Evolutionary conservation across 192 early-diverging fungal genomes (phyloP), one percentile per base, ranked within the genome.

Genomic region (Coemansia asiatica): DNA sequence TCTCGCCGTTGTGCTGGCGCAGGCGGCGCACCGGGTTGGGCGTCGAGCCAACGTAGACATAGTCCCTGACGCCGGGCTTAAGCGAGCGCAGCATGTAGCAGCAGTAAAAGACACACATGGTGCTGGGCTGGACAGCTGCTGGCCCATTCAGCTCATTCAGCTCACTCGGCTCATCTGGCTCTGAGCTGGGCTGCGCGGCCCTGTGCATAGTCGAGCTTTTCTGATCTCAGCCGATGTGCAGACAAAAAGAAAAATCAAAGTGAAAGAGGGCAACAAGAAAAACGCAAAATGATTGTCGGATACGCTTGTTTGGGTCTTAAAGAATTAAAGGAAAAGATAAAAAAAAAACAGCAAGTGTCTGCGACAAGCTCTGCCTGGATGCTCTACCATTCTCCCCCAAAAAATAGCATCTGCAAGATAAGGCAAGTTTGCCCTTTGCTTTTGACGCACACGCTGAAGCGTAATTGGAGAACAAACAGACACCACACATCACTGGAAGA

Each of bases 1-100:
- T 68, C 53, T 82, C 75, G 75, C 80, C 75, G 56, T 82, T 82
- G 75, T 82, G 80, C 63, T 82, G 80, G 23, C 75, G 63, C 61
- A 82, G 67, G 23, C 75, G 67, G 44, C 74, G 75, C 44, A 67
- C 61, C 7, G 80, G 74, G 58, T 82, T 62, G 29, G 74, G 70
- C 36, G 80, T 82, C n/a, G 80, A 76, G 60, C 80, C 80, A 26
- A 82, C 71, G 33, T 82, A 82, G 25, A 71, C 75, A 40, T 67
- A 57, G 56, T 63, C 36, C 1, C 40, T 53, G 46, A 61, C 29
- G 21, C 74, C 67, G 31, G 63, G 74, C 67, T 76, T 82, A 22
- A 82, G 68, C 31, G 80, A 82, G 33, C 64, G 70, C 13, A 77
- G 75, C 57, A 82, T 56, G 27, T 77, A 82, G 67, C 75, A 82